A percentile compares a stretch with the other conserved stretches of the same genome.
Conservation (phyloP, 768 basidiomycete genomes). For the Auriscalpium orientale region DNA sequence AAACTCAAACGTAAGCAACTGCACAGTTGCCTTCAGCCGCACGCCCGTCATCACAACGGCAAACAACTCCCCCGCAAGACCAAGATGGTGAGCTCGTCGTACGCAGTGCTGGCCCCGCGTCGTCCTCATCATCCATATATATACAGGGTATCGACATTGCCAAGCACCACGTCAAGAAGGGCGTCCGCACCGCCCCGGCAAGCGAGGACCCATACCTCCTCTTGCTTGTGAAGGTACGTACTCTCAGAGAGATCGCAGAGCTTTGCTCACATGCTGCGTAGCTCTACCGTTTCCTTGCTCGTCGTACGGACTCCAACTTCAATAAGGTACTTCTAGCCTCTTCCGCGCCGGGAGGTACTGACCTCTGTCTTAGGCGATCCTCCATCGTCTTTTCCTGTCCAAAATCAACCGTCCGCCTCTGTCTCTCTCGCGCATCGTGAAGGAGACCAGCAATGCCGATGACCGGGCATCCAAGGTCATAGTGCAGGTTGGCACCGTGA, state of each 20-base stretch:
- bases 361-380: conserved; percentile 58
- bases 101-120: conserved; percentile 19
- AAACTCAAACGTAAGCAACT: conserved; percentile 38
- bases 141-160: conserved; percentile 89
- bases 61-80: conserved; percentile 38
- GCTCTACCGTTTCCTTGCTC: conserved; percentile 98
- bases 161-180: conserved; percentile 98
- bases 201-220: conserved; percentile 99
- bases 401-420: conserved; percentile 96
- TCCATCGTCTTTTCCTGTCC: conserved; percentile 94
- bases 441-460: conserved; percentile 61
- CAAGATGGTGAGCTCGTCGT: conserved; percentile 75
- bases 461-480: conserved; percentile 77
- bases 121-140: conserved; percentile 1
- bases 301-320: conserved; percentile 91
- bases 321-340: conserved; percentile 62
- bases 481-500: conserved; percentile 86
- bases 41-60: conserved; percentile 30
- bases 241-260: conserved; percentile 3
- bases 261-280: conserved; percentile 26
- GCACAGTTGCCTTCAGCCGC: conserved; percentile 60
- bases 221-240: conserved; percentile 86
- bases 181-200: conserved; percentile 88
- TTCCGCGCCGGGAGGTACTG: conserved; percentile 12
- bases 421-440: conserved; percentile 87